Evolutionary conservation across 345 rosid genomes (phyloP), one percentile per base, ranked within the genome.

Genomic region (Reutealis trisperma): DNA sequence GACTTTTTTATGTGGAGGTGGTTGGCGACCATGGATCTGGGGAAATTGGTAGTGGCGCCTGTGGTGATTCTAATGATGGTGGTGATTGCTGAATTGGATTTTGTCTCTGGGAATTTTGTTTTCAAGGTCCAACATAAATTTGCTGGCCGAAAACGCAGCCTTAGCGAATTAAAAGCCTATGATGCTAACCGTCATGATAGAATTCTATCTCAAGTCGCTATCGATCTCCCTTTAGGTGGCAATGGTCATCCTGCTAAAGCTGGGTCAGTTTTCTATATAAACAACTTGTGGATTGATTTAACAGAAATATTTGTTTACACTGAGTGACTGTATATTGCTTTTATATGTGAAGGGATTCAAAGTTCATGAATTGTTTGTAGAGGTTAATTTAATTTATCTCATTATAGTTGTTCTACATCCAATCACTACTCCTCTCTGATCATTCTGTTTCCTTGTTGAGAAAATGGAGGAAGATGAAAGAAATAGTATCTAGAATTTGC

Each of bases 201-300:
- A 27, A 79, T 90, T 75, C 91, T 95, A 37, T 72, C 90, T 64
- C 74, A 91, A 81, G 54, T 89, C 70, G 91, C 87, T 80, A 32
- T 90, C 69, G 91, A 90, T 80, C 75, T 95, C 44, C 87, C 87
- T 58, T 66, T 95, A 30, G 99, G 98, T 1, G 98, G 99, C 82
- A 88, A 84, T 60, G 96, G 98, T 83, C 78, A 41, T 3, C 97
- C 93, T 24, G 81, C 89, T 22, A 89, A 84, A 59, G 83, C 92
- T 76, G 98, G 99, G 98, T 93, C 71, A 63, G 85, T 82, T 62
- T 63, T 19, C 0, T 1, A 2, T 30, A 25, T 57, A 10, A 30
- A 4, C 4, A 3, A 37, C 0, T 5, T 4, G 6, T 37, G 5
- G 41, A 37, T 37, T 37, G 41, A 37, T 37, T 37, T 37, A 37